Base-by-base conservation (phyloP, 164 flowering plant species). In the Aristolochia contorta region DNA sequence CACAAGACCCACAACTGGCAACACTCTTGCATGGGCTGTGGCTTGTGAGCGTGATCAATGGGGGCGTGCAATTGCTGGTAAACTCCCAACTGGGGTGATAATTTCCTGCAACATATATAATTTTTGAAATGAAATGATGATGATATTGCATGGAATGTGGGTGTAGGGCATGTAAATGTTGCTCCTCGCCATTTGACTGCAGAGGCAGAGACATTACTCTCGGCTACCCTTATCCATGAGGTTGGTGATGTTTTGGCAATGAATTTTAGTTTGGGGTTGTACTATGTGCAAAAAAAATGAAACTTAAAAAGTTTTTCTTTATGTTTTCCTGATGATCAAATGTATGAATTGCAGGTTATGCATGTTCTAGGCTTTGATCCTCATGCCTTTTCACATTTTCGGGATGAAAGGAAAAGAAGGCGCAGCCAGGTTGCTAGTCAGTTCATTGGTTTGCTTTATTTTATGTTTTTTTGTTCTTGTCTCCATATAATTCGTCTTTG, bases 11-110 rank as follows among this genome's bases (percentile, higher is more conserved):
- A 94, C 99, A 53, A 91, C 99, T 6, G 99, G 97, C n/a, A 94
- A 94, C 68, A 94, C 99, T 64, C 86, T 94, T 58, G 99, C 99
- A 25, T 94, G 99, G 99, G 99, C 99, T 13, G 99, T 94, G 71
- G 97, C 99, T 66, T 94, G 99, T 64, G 99, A 94, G 66, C 96
- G 53, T 18, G 98, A 92, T 81, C 99, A 94, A 59, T 94, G 99
- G 99, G 99, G 99, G 12, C 97, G 99, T 81, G 99, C 99, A 54
- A 83, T 94, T 72, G 99, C 99, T 48, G 99, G 99, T 91, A 82
- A 58, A 48, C 46, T 50, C 15, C 23, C 27, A 22, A 8, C n/a
- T 54, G 8, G 20, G n/a, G 16, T 9, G 15, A 56, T 20, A 48
- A 22, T 24, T 18, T 18, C 53, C 19, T 18, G 14, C 20, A 49